Conservation (phyloP, 1,284 basidiomycete species). For the Naganishia cerealis region DNA sequence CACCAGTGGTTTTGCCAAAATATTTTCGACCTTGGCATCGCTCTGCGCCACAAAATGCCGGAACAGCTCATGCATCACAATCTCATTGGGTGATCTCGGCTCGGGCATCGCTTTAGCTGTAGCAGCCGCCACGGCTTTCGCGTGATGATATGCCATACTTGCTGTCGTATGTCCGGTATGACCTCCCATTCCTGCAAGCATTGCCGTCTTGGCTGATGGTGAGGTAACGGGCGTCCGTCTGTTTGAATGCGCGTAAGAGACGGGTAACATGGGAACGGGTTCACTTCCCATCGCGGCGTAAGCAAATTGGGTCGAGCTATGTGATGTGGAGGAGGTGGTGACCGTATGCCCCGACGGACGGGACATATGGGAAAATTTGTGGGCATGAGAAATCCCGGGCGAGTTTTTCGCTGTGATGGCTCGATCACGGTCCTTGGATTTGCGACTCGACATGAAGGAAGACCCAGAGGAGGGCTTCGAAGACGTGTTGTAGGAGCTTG, state of each 20-base stretch:
- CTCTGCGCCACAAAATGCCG: slow-evolving; percentile 75
- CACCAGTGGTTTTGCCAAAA: slow-evolving; percentile 69
- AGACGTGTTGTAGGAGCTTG: slow-evolving; percentile 22
- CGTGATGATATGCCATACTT: slow-evolving; percentile 20
- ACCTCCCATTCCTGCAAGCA: slow-evolving; percentile 23
- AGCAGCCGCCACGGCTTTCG: slow-evolving; percentile 10
- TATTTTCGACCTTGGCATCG: slow-evolving; percentile 71
- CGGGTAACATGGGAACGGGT: slow-evolving; percentile 16
- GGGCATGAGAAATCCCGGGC: slow-evolving; percentile 9
- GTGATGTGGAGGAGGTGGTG: slow-evolving; percentile 22
- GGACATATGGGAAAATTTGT: slow-evolving; percentile 28
- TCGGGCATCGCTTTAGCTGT: slow-evolving; percentile 39
- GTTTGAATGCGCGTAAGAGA: slow-evolving; percentile 15
- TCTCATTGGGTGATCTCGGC: slow-evolving; percentile 71
- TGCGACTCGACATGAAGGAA: slow-evolving; percentile 22
- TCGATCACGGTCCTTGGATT: slow-evolving; percentile 24
- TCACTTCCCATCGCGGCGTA: slow-evolving; percentile 10
- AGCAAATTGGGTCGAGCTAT: slow-evolving; percentile 22
- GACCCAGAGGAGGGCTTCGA: slow-evolving; percentile 18
- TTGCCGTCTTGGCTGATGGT: slow-evolving; percentile 18
- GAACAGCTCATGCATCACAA: slow-evolving; percentile 80
- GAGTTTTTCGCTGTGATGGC: slow-evolving; percentile 11
- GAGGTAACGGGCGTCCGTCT: slow-evolving; percentile 21
- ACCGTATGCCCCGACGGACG: slow-evolving; percentile 23
- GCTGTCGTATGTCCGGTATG: background rate